Evolutionary conservation across 1,284 basidiomycete species (phyloP), one percentile per base, ranked within the genome.

Genomic region (Malassezia caprae): DNA sequence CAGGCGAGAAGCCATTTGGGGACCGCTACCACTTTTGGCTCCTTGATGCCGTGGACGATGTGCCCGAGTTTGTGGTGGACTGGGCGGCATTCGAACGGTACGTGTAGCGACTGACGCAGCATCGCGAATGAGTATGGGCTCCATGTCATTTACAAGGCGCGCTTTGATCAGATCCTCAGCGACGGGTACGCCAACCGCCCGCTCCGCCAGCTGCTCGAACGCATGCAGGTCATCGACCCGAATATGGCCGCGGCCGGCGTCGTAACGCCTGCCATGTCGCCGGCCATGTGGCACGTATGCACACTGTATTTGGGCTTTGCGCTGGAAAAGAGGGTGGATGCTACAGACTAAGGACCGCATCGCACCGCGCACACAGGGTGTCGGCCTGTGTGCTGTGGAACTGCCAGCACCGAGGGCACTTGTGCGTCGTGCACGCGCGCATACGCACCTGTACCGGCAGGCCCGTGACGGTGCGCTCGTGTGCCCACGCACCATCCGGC

Each of bases 21-120:
- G 87, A 96, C 75, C 83, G 86, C 55, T 99, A 98, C 73, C 85
- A 82, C 73, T 99, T 98, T 79, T 96, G 83, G 77, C 81, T 99
- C 28, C 78, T 83, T 68, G 94, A 98, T 69, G 94, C 94, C 1
- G 91, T 99, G 4, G 85, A 96, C 68, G 63, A 70, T 39, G 91
- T 96, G 27, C 91, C 91, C 2, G 94, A 99, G 75, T 98, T 93
- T 68, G 80, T 98, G 45, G 93, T 99, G 8, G 81, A 84, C 53
- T 99, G 93, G 90, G 84, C 89, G 31, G 84, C 85, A 64, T 96
- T 98, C 72, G 84, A 86, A 42, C 77, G 82, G 90, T 93, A 64
- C 65, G 85, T 72, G 77, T 13, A 34, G 40, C 12, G 1, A 42
- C 40, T 17, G 10, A 27, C 31, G 26, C 32, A 37, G 89, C 59